phyloP scores from a whole-genome alignment of 768 basidiomycete genomes.

The Rhodocollybia butyracea region DNA sequence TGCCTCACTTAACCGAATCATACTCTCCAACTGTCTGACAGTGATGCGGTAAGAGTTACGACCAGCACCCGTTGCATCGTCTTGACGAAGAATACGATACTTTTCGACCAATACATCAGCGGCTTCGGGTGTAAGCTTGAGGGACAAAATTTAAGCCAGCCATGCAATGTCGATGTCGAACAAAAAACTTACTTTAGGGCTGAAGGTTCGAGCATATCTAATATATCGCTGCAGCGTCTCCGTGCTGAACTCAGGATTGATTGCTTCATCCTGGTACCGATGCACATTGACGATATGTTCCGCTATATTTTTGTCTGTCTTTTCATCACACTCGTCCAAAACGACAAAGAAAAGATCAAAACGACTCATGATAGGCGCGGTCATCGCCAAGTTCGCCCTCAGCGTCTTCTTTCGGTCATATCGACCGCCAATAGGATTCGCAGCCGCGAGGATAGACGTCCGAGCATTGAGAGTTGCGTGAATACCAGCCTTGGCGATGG shows the following conservation, averaged over 20 bases:
- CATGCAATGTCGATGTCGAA: not conserved
- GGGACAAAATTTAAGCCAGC: conserved; percentile 5
- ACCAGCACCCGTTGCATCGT: conserved; percentile 85
- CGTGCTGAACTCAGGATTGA: conserved; percentile 95
- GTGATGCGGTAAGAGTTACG: conserved; percentile 96
- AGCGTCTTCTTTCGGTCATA: conserved; percentile 95
- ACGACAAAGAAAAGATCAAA: conserved; percentile 99
- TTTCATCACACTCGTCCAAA: conserved; percentile 93
- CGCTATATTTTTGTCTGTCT: conserved; percentile 89
- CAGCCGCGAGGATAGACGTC: conserved; percentile 95
- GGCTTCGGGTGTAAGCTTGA: conserved; percentile 87
- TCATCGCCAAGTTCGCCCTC: conserved; percentile 94
- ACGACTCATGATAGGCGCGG: conserved; percentile 97
- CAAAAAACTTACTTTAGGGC: conserved; percentile 71
- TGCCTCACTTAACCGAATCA: conserved; percentile 97
- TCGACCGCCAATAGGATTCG: conserved; percentile 95
- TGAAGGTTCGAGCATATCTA: conserved; percentile 95
- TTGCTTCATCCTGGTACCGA: conserved; percentile 90
- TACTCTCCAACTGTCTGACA: conserved; percentile 95
- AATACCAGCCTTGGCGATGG: conserved; percentile 98
- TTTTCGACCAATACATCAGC: conserved; percentile 93
- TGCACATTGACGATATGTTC: conserved; percentile 98
- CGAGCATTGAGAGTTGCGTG: conserved; percentile 98
- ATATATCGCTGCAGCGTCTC: conserved; percentile 97
- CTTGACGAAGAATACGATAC: conserved; percentile 87